These are phyloP conservation scores for Apiospora rasikravindrae DNA, from an alignment of 2,329 filamentous ascomycete genomes.

Conservation along the genomic window DNA sequence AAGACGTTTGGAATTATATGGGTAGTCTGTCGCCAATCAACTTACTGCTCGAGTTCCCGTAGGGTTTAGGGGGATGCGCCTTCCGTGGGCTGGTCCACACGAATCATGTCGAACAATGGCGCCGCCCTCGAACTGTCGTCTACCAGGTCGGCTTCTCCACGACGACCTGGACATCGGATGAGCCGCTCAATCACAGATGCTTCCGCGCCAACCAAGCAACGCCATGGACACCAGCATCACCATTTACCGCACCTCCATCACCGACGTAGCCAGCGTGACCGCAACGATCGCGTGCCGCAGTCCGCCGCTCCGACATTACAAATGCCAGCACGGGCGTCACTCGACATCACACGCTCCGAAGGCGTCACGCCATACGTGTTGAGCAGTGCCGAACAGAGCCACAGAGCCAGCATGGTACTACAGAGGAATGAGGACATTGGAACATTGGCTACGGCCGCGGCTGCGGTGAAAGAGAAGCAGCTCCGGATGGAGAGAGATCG, in stretches of 20 bases:
- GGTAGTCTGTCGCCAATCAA: not conserved
- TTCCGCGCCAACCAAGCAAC: constrained; percentile 51
- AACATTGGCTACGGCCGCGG: constrained; percentile 26
- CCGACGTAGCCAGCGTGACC: constrained; percentile 43
- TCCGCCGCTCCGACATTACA: constrained; percentile 27
- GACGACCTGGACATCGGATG: constrained; percentile 55
- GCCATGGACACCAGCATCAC: constrained; percentile 41
- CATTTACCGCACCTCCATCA: constrained; percentile 41
- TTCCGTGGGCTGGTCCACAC: constrained; percentile 15
- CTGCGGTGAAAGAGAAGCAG: constrained; percentile 44
- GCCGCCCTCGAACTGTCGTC: constrained; percentile 36
- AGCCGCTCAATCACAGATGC: constrained; percentile 62
- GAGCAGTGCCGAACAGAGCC: constrained; percentile 48
- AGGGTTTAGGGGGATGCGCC: not conserved
- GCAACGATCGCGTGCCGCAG: constrained; percentile 34
- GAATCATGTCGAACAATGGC: constrained; percentile 40
- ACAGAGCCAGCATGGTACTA: constrained; percentile 47
- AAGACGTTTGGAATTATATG: not conserved
- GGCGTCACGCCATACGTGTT: constrained; percentile 47
- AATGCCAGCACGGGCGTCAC: constrained; percentile 43
- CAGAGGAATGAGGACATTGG: constrained; percentile 32
- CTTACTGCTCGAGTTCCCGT: not conserved
- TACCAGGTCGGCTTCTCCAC: constrained; percentile 39
- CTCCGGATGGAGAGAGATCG: constrained; percentile 48
- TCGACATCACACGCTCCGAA: constrained; percentile 53